Evolutionary conservation across 768 basidiomycete species (phyloP).

Genomic region (Cystofilobasidium bisporidii): DNA sequence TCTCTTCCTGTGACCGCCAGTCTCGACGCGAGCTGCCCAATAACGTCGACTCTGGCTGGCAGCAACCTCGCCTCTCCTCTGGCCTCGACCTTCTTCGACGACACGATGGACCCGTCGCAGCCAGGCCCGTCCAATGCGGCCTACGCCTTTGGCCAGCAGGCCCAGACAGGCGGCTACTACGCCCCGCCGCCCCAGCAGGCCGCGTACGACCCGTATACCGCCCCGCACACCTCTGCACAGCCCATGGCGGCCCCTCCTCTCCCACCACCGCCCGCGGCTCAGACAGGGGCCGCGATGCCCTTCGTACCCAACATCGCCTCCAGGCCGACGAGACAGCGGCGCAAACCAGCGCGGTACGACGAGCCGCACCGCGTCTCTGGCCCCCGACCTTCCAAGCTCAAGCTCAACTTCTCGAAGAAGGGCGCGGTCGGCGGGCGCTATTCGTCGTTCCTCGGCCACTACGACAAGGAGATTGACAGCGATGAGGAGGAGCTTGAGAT

Average conservation of each 20-base stretch:
- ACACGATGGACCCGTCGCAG: conserved; percentile 4
- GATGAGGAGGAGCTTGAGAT: conserved; percentile 83
- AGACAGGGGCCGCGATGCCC: neutral
- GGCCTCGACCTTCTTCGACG: too few species aligned
- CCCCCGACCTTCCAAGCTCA: conserved; percentile 11
- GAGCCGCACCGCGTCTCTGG: neutral
- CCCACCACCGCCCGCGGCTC: neutral
- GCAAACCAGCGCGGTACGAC: neutral
- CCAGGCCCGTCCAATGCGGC: neutral
- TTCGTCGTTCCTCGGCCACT: conserved; percentile 49
- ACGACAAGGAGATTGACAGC: conserved; percentile 88
- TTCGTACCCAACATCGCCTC: neutral
- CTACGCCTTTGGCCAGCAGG: neutral
- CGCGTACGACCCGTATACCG: neutral
- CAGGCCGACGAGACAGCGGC: neutral
- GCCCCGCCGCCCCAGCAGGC: neutral
- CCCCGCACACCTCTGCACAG: neutral
- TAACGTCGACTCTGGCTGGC: too few species aligned
- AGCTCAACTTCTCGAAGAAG: conserved; percentile 24
- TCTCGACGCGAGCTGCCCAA: too few species aligned
- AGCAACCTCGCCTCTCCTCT: too few species aligned
- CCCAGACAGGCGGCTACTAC: neutral
- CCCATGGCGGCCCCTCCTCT: neutral
- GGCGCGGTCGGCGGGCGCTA: conserved; percentile 10
- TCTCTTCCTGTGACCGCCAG: too few species aligned